Conservation (phyloP, 2,329 filamentous ascomycete species). For the Tolypocladium tundrense region DNA sequence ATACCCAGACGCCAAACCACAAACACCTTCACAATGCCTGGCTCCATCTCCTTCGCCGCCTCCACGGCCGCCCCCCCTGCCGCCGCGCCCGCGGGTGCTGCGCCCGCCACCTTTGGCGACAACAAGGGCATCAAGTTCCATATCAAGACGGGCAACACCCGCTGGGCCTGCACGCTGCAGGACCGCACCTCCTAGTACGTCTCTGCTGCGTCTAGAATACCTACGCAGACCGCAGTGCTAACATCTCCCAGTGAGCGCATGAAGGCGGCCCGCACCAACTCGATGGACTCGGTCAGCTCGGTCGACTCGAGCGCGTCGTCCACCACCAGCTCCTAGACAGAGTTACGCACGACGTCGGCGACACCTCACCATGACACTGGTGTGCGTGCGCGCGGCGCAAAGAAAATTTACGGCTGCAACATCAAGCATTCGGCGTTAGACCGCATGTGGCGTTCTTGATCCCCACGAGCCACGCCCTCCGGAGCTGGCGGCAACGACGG, state of each 20-base stretch:
- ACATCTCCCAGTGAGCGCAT: slow-evolving; percentile 23
- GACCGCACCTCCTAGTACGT: slow-evolving; percentile 35
- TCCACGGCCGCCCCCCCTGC: slow-evolving; percentile 5
- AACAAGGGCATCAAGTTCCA: slow-evolving; percentile 33
- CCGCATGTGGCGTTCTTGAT: not conserved
- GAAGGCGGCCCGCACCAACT: slow-evolving; percentile 26
- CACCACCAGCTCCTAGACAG: slow-evolving; percentile 3
- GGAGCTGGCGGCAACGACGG: not conserved
- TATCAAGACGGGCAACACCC: slow-evolving; percentile 31
- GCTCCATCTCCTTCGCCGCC: slow-evolving; percentile 7
- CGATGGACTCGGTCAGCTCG: slow-evolving; percentile 23
- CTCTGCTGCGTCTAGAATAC: not conserved
- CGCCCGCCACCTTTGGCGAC: slow-evolving; percentile 21
- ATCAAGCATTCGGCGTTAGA: not conserved
- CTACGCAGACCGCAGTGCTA: not conserved
- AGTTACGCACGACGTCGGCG: not conserved
- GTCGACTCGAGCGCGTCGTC: slow-evolving; percentile 18
- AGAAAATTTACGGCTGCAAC: not conserved
- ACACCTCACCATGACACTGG: not conserved
- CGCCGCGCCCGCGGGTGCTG: slow-evolving; percentile 8
- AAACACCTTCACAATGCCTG: slow-evolving; percentile 8
- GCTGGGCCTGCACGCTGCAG: slow-evolving; percentile 30
- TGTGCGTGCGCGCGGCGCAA: not conserved
- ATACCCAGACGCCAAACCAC: not conserved
- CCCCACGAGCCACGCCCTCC: not conserved